Percentiles rank a stretch among this genome's conserved stretches.
Evolutionary conservation across 352 stramenopile genomes (phyloP).

Genomic region (Phytophthora pisi): DNA sequence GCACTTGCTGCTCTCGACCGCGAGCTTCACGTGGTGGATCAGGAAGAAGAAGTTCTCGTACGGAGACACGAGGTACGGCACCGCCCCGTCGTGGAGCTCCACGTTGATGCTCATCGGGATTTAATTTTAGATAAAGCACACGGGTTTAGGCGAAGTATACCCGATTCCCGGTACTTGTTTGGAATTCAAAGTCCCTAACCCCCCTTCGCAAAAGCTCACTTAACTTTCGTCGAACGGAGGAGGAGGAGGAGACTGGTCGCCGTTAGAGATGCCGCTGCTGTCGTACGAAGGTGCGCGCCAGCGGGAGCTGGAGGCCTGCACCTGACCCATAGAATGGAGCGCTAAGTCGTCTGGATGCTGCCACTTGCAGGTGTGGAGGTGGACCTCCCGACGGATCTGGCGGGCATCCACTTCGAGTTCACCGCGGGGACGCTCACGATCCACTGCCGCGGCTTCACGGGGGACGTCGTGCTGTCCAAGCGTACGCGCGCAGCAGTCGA

Average conservation of each 20-base stretch:
- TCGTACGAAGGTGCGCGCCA: slow-evolving; percentile 65
- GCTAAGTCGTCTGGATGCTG: background rate
- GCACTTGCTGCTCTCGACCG: slow-evolving; percentile 82
- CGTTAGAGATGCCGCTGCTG: slow-evolving; percentile 60
- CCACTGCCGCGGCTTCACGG: slow-evolving; percentile 76
- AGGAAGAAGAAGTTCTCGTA: slow-evolving; percentile 84
- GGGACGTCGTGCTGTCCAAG: slow-evolving; percentile 68
- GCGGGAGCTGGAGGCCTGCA: background rate
- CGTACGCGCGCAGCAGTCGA: slow-evolving; percentile 34
- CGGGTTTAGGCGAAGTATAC: background rate
- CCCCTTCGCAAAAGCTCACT: background rate
- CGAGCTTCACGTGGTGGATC: slow-evolving; percentile 72
- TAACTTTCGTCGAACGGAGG: background rate
- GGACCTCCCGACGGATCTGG: slow-evolving; percentile 61
- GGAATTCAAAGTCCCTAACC: too few relatives aligned
- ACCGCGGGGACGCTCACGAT: slow-evolving; percentile 62
- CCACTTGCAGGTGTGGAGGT: slow-evolving; percentile 64
- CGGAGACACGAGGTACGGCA: slow-evolving; percentile 80
- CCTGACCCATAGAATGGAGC: background rate
- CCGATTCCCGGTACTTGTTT: background rate
- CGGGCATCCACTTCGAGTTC: slow-evolving; percentile 76
- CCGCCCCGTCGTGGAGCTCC: slow-evolving; percentile 56
- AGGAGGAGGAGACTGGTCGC: too few relatives aligned
- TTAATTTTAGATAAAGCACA: background rate
- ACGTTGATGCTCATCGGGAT: slow-evolving; percentile 81